Evolutionary conservation across 2,329 filamentous ascomycete species (phyloP).

Genomic region (Moelleriella libera): DNA sequence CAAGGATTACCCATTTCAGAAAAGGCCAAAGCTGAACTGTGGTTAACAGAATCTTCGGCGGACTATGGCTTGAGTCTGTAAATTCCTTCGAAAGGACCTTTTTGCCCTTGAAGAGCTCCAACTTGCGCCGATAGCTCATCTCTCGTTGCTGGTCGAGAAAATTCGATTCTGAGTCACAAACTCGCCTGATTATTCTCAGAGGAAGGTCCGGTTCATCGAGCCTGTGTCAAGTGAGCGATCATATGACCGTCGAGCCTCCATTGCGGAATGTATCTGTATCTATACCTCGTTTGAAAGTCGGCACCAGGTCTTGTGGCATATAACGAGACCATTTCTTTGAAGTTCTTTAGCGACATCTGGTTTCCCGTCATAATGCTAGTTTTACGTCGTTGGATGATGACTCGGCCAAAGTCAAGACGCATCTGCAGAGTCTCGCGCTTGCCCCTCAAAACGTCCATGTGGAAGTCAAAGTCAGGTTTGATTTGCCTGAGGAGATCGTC

Average conservation of each 20-base stretch:
- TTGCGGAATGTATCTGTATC: too few relatives aligned
- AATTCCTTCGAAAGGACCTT: too few relatives aligned
- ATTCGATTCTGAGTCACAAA: too few relatives aligned
- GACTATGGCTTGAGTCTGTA: too few relatives aligned
- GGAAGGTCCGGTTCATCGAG: too few relatives aligned
- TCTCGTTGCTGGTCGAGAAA: too few relatives aligned
- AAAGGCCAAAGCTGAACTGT: constrained; percentile 9
- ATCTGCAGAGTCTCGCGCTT: constrained; percentile 14
- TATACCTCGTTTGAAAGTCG: too few relatives aligned
- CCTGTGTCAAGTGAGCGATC: too few relatives aligned
- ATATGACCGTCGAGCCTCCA: too few relatives aligned
- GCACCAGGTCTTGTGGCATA: constrained; percentile 17
- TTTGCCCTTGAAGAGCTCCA: too few relatives aligned
- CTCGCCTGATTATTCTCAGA: too few relatives aligned
- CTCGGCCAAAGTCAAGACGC: constrained; percentile 17
- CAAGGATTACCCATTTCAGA: constrained; percentile 17
- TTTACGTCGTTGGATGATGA: constrained; percentile 13
- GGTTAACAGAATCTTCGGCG: constrained; percentile 8
- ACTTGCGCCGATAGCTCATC: too few relatives aligned
- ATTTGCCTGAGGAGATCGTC: constrained; percentile 1
- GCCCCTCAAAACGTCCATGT: constrained; percentile 11
- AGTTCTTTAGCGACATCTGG: constrained; percentile 11
- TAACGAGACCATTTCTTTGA: constrained; percentile 11
- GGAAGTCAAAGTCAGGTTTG: constrained; percentile 1
- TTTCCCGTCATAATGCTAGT: constrained; percentile 7